Base-by-base conservation (phyloP, 495 filamentous ascomycete species). In the Bacidia gigantensis region DNA sequence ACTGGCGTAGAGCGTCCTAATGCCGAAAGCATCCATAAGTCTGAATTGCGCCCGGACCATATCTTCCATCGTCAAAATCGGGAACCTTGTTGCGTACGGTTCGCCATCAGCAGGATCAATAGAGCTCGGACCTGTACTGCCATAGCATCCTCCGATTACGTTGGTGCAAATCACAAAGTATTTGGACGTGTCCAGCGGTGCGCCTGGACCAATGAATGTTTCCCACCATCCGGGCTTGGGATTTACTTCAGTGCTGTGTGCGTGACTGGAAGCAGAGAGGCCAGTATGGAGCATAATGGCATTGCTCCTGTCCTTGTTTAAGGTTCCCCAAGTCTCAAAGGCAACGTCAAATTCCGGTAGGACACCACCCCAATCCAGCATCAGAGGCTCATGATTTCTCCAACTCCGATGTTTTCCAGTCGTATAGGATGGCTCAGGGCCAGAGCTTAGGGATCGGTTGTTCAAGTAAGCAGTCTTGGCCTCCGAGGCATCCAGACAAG, bases 181-280 rank as follows among this genome's bases (percentile, higher is more conserved):
- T 61, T 87, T 90, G 60, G 90, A 65, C 1, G 93, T 99, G 65
- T 99, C 87, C 5, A 99, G 65, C 20, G 88, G 81, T 26, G 75
- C 73, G 0, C 87, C 89, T 0, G 93, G 86, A 0, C 92, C 92
- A 57, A 99, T 96, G 65, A 99, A 99, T 65, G 86, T 94, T 70
- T 99, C 93, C 92, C 92, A 99, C 92, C 92, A 99, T 0, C 92
- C 92, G 0, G 86, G 81, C 64, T 94, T 85, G 0, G 85, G 78
- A 64, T 97, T 99, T 12, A 68, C 72, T 32, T 73, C 70, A 21
- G 90, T 97, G 41, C 88, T 95, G 57, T 90, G 88, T 1, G 92
- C 92, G 67, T 99, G 92, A 49, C 89, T 95, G 10, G 89, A 95
- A 12, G 92, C 92, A 2, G 89, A 95, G 2, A 99, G 77, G 12